Percentiles rank a stretch among this genome's conserved stretches.
Conservation (phyloP, 768 basidiomycete genomes). For the Mycena belliarum region DNA sequence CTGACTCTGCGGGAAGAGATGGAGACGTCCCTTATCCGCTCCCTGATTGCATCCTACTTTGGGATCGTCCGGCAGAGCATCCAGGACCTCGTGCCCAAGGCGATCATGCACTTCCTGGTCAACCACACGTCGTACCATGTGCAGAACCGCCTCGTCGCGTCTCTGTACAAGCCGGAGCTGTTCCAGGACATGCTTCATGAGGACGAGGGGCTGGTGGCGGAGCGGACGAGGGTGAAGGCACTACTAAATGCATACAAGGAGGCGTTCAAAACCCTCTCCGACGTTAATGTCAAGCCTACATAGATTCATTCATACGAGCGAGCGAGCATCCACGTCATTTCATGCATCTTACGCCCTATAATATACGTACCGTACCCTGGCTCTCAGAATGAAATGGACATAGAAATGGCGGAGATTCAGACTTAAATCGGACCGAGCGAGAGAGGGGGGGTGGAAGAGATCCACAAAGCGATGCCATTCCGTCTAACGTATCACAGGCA, state of each 20-base stretch:
- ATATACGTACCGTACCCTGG: neutral
- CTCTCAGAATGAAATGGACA: neutral
- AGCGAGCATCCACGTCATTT: neutral
- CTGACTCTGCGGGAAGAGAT: conserved; percentile 89
- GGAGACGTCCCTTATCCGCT: conserved; percentile 94
- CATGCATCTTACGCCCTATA: conserved; percentile 9
- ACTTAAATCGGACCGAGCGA: neutral
- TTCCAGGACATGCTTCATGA: conserved; percentile 91
- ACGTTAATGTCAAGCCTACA: conserved; percentile 74
- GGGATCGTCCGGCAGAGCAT: conserved; percentile 94
- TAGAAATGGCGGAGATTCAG: too few relatives aligned
- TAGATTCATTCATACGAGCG: conserved; percentile 28
- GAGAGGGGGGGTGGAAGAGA: neutral
- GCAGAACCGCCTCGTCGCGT: conserved; percentile 93
- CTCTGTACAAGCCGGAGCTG: conserved; percentile 91
- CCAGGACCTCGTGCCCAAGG: conserved; percentile 95
- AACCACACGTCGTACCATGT: conserved; percentile 96
- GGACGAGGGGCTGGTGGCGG: conserved; percentile 92
- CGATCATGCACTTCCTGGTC: conserved; percentile 97
- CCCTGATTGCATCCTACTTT: conserved; percentile 95
- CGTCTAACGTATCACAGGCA: conserved; percentile 24
- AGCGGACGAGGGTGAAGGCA: conserved; percentile 91
- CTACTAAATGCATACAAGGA: conserved; percentile 95
- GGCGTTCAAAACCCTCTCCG: conserved; percentile 84
- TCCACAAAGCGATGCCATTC: conserved; percentile 22